Conservation (phyloP, 495 filamentous ascomycete species). For the Penicillium bovifimosum region DNA sequence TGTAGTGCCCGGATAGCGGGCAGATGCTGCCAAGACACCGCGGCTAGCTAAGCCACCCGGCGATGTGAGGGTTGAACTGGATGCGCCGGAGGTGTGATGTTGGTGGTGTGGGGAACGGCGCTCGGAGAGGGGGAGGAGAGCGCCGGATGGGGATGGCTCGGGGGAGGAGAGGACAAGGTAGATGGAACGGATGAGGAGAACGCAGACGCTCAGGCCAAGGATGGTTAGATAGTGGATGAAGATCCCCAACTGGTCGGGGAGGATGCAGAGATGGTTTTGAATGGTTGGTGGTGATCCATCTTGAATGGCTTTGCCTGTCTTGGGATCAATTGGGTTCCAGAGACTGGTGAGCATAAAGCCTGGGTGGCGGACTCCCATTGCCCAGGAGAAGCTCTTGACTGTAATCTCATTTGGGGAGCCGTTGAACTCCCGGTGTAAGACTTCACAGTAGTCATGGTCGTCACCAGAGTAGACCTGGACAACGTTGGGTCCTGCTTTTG, state of each 20-base stretch:
- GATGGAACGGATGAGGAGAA: conserved; percentile 58
- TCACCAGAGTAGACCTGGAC: conserved; percentile 85
- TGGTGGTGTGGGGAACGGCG: conserved; percentile 19
- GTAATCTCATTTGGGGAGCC: conserved; percentile 79
- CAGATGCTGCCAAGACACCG: conserved; percentile 19
- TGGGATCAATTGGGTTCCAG: conserved; percentile 77
- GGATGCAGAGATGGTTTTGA: conserved; percentile 83
- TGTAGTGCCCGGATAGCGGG: conserved; percentile 23
- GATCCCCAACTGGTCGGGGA: conserved; percentile 80
- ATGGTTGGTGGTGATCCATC: conserved; percentile 49
- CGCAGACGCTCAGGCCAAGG: conserved; percentile 51
- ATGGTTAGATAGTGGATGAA: conserved; percentile 71
- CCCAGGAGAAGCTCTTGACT: conserved; percentile 88
- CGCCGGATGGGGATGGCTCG: conserved; percentile 9
- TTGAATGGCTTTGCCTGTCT: conserved; percentile 51
- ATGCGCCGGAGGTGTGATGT: conserved; percentile 33
- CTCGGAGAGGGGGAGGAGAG: conserved; percentile 38
- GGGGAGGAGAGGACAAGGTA: conserved; percentile 35
- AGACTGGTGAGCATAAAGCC: conserved; percentile 85
- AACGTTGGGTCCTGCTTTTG: conserved; percentile 65
- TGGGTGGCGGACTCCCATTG: conserved; percentile 90
- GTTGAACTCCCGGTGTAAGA: conserved; percentile 65
- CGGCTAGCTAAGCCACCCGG: conserved; percentile 32
- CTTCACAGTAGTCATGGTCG: conserved; percentile 96
- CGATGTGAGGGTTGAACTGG: conserved; percentile 32